Conservation (phyloP, 2,329 filamentous ascomycete species). For the Fusarium foetens region DNA sequence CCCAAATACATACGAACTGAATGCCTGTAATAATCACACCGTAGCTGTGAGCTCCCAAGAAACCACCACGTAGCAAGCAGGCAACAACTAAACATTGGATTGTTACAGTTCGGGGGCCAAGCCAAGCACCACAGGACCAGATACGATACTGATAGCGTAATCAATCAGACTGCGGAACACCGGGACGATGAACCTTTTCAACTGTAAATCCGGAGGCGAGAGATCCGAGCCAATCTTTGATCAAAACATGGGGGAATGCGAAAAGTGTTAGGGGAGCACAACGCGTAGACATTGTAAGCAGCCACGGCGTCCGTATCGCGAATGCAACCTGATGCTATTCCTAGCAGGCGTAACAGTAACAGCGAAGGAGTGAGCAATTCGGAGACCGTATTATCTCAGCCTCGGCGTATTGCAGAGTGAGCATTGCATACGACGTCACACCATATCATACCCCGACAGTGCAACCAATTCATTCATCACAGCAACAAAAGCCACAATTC, state of each 20-base stretch:
- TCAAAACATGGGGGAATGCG: background rate
- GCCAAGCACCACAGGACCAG: conserved; percentile 18
- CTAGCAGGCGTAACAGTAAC: conserved; percentile 9
- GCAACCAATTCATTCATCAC: background rate
- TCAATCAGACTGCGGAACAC: background rate
- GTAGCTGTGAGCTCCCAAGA: background rate
- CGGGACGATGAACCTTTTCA: background rate
- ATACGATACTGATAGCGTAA: background rate
- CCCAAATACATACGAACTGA: conserved; percentile 3
- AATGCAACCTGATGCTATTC: conserved; percentile 32
- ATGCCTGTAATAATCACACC: background rate
- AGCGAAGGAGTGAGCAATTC: background rate
- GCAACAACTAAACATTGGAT: conserved; percentile 13
- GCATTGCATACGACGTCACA: background rate
- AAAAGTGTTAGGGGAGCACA: conserved; percentile 10
- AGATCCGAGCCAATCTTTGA: conserved; percentile 28
- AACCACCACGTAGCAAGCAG: background rate
- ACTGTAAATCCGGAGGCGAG: conserved; percentile 11
- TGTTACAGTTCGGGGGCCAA: conserved; percentile 19
- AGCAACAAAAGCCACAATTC: conserved; percentile 14
- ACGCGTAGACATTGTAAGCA: conserved; percentile 10
- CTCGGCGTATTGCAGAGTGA: conserved; percentile 1
- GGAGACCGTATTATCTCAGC: conserved; percentile 6
- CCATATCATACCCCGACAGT: conserved; percentile 13
- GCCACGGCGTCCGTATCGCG: conserved; percentile 15